Evolutionary conservation across 805 yeast genomes (phyloP).

Genomic region (Saccharomyces cerevisiae): DNA sequence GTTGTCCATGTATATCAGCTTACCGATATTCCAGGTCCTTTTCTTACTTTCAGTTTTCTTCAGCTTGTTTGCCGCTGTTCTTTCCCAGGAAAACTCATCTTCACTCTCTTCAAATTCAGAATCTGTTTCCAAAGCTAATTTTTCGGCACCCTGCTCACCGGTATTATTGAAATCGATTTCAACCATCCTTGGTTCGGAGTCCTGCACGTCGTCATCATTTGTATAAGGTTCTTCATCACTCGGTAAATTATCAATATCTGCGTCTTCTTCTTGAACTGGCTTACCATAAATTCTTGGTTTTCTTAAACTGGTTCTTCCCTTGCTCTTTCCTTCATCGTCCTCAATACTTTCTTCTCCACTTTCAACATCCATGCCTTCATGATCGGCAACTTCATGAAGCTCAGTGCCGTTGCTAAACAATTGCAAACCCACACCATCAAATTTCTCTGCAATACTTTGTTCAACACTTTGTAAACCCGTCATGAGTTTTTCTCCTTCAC

Average conservation of each 20-base stretch:
- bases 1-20: constrained; percentile 70
- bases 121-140: constrained; percentile 43
- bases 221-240: constrained; percentile 40
- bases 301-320: constrained; percentile 64
- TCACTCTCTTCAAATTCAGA: constrained; percentile 40
- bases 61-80: constrained; percentile 50
- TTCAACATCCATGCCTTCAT: constrained; percentile 31
- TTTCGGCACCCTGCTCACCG: constrained; percentile 30
- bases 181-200: constrained; percentile 38
- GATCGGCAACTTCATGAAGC: constrained; percentile 37
- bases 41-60: constrained; percentile 40
- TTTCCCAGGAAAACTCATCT: constrained; percentile 31
- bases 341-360: constrained; percentile 16
- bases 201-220: constrained; percentile 33
- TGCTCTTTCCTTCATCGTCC: constrained; percentile 28
- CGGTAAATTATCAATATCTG: constrained; percentile 37
- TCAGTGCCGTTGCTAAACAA: constrained; percentile 59
- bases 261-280: constrained; percentile 39
- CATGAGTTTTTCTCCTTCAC: constrained; percentile 81
- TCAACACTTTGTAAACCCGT: constrained; percentile 70
- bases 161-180: constrained; percentile 41
- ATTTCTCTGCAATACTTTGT: constrained; percentile 49
- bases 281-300: constrained; percentile 51
- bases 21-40: constrained; percentile 71
- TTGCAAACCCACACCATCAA: constrained; percentile 62